Evolutionary conservation across 2,329 filamentous ascomycete species (phyloP), one percentile per base, ranked within the genome.

Genomic region (Chalara sp.): DNA sequence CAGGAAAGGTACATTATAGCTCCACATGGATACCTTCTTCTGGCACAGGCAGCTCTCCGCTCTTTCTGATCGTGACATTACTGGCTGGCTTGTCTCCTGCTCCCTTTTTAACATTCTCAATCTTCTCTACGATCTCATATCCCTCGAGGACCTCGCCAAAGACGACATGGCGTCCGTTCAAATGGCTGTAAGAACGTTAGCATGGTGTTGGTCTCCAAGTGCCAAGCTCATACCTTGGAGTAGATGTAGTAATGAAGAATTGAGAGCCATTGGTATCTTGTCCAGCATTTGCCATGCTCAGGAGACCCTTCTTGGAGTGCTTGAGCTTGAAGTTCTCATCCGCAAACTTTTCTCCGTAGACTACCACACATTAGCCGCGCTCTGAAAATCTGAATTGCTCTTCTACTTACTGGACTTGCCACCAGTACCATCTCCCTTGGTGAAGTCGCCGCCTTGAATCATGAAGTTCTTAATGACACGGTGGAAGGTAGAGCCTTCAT

Each of bases 321-420:
- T 90, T 91, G 67, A 92, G 79, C 84, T 93, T 92, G 80, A 95
- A 93, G 85, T 92, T 93, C 83, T 95, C 88, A 65, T 95, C 88
- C 58, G 81, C 72, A 74, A 93, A 93, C 73, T 87, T 88, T 62
- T 80, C 76, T 64, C 88, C 88, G 69, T 92, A 93, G 76, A 93
- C 81, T 84, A 56, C 47, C n/a, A 46, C 44, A 13, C 29, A 52
- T 62, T 53, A 63, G 57, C 37, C 53, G 31, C 32, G 10, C 8
- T 30, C 21, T 21, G 7, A 12, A 10, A 50, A 48, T 41, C 21
- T 12, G 28, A 6, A 13, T 32, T 33, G 48, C 8, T 42, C 5
- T 33, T 52, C 5, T 50, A 76, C 81, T 65, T 76, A 85, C 82
- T 92, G 58, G 86, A 89, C 79, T 90, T 91, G 71, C 88, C 88